A percentile compares a stretch with the other conserved stretches of the same genome.
Conservation (phyloP, 768 basidiomycete species). For the Brasilioporus rufonigricans region DNA sequence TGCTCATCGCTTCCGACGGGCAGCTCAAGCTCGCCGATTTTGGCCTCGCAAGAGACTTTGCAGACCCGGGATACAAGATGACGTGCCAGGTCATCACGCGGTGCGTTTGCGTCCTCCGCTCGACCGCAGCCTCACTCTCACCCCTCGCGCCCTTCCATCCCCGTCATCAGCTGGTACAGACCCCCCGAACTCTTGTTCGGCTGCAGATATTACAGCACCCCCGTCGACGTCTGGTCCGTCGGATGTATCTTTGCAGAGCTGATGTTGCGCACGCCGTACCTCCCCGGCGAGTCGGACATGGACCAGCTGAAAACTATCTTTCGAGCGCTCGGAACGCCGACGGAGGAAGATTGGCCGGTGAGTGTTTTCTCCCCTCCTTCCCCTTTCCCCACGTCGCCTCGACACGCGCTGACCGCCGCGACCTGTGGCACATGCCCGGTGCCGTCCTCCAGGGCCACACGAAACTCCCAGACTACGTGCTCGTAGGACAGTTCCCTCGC, state of each 20-base stretch:
- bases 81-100: slow-evolving; percentile 97
- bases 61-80: slow-evolving; percentile 95
- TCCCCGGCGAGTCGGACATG: slow-evolving; percentile 94
- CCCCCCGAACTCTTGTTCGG: slow-evolving; percentile 95
- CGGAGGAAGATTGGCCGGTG: slow-evolving; percentile 97
- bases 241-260: slow-evolving; percentile 98
- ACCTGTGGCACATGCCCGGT: neutral
- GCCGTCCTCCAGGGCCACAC: slow-evolving; percentile 67
- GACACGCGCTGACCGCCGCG: neutral
- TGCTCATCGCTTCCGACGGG: slow-evolving; percentile 88
- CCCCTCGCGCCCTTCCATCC: neutral
- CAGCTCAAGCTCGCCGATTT: slow-evolving; percentile 98
- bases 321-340: slow-evolving; percentile 91
- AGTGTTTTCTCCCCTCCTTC: slow-evolving; percentile 20
- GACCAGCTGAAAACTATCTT: slow-evolving; percentile 96
- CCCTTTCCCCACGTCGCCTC: neutral
- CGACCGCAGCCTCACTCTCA: too few relatives aligned
- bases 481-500: slow-evolving; percentile 83
- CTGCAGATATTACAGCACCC: slow-evolving; percentile 84
- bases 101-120: slow-evolving; percentile 42
- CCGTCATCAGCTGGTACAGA: slow-evolving; percentile 86
- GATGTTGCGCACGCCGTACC: slow-evolving; percentile 93
- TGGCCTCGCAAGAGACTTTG: slow-evolving; percentile 94
- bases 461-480: slow-evolving; percentile 85
- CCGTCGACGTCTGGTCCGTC: slow-evolving; percentile 96